A percentile compares a stretch with the other conserved stretches of the same genome.
Conservation (phyloP, 345 rosid species). For the Cardamine resedifolia region DNA sequence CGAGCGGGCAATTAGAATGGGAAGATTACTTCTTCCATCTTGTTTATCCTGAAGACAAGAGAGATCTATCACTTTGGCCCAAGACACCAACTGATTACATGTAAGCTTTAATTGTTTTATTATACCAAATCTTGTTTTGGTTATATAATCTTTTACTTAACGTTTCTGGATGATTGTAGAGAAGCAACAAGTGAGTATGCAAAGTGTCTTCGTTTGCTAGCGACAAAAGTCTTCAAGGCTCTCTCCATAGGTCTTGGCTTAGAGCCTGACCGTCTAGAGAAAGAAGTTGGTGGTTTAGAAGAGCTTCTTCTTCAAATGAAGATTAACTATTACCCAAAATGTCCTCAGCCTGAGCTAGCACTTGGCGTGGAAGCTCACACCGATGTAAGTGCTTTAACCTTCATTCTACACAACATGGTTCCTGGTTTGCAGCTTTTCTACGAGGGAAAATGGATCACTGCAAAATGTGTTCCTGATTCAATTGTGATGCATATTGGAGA, state of each 20-base stretch:
- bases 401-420: conserved; percentile 98
- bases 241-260: conserved; percentile 76
- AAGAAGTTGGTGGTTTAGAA: conserved; percentile 85
- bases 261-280: conserved; percentile 82
- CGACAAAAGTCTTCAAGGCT: conserved; percentile 58
- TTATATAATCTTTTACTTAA: neutral
- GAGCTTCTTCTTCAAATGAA: conserved; percentile 87
- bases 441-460: conserved; percentile 76
- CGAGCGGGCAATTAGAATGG: conserved; percentile 91
- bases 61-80: conserved; percentile 87
- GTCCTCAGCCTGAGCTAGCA: conserved; percentile 96
- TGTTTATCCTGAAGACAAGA: conserved; percentile 71
- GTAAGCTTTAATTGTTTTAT: conserved; percentile 44
- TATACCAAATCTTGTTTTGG: neutral
- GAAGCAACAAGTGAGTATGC: conserved; percentile 80
- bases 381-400: conserved; percentile 84
- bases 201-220: conserved; percentile 63
- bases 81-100: conserved; percentile 68
- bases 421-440: conserved; percentile 92
- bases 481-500: conserved; percentile 96
- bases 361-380: conserved; percentile 99
- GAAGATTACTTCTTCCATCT: conserved; percentile 94
- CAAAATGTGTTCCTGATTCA: conserved; percentile 91
- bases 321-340: conserved; percentile 90
- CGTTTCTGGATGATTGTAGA: conserved; percentile 39